A percentile compares a stretch with the other conserved stretches of the same genome.
These are phyloP conservation scores for Huntiella bhutanensis DNA, from an alignment of 2,329 filamentous ascomycete genomes.

Conservation along the genomic window DNA sequence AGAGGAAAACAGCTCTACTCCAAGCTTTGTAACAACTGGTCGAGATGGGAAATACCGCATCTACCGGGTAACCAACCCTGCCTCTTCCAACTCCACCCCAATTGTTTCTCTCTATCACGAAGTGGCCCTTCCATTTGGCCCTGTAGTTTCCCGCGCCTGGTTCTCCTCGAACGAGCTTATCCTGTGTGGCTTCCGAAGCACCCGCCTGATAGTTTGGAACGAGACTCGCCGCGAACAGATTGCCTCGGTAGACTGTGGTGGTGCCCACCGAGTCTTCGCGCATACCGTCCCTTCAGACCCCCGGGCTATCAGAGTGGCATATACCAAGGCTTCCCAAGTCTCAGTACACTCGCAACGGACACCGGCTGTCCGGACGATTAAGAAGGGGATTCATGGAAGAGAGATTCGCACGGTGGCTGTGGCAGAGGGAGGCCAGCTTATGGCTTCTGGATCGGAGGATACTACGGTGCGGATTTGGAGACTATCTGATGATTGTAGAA, in stretches of 20 bases:
- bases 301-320: constrained; percentile 39
- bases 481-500: constrained; percentile 16
- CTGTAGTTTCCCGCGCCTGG: constrained; percentile 56
- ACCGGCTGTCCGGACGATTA: constrained; percentile 13
- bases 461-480: constrained; percentile 55
- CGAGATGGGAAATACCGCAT: constrained; percentile 62
- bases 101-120: constrained; percentile 38
- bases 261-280: constrained; percentile 64
- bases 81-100: constrained; percentile 5
- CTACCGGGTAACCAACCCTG: constrained; percentile 24
- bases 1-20: constrained; percentile 13
- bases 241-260: constrained; percentile 61
- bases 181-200: constrained; percentile 65
- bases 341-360: constrained; percentile 26
- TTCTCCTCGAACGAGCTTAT: constrained; percentile 41
- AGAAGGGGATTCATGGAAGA: constrained; percentile 59
- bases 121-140: constrained; percentile 49
- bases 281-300: constrained; percentile 14
- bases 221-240: constrained; percentile 51
- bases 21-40: constrained; percentile 49
- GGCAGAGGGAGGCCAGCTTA: constrained; percentile 15
- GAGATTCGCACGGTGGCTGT: constrained; percentile 46
- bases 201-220: constrained; percentile 67
- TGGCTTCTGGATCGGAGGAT: constrained; percentile 57
- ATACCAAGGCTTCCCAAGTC: constrained; percentile 47